phyloP scores from a whole-genome alignment of 257 asterid genomes.

The Salvia rosmarinus region DNA sequence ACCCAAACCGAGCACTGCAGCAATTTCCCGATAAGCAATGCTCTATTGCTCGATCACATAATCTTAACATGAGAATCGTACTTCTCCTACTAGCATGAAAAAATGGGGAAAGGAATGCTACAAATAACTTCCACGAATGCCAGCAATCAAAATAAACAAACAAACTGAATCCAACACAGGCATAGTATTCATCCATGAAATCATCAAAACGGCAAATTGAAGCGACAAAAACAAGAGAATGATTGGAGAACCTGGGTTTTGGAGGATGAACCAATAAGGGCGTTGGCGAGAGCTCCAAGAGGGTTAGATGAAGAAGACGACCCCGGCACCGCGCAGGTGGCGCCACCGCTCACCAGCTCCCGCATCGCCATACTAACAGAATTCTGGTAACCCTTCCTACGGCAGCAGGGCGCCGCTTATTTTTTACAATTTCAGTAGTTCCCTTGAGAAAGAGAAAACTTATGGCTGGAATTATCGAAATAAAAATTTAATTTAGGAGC shows the following conservation, averaged over 20 bases:
- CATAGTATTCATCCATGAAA: neutral
- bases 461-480: constrained; percentile 6
- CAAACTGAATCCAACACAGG: neutral
- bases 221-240: neutral
- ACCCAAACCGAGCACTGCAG: neutral
- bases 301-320: constrained; percentile 89
- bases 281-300: constrained; percentile 85
- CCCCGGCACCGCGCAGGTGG: constrained; percentile 90
- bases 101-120: neutral
- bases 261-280: constrained; percentile 92
- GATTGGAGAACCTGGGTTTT: constrained; percentile 68
- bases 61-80: neutral
- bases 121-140: constrained; percentile 18
- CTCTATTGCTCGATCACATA: constrained; percentile 4
- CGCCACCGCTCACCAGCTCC: constrained; percentile 84
- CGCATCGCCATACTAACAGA: constrained; percentile 75
- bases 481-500: neutral
- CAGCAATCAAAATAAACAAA: neutral
- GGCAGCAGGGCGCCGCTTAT: constrained; percentile 15
- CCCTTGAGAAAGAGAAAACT: neutral
- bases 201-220: constrained; percentile 18
- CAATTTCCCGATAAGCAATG: constrained; percentile 4
- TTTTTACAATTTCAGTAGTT: neutral
- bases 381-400: constrained; percentile 27
- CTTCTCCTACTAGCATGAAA: constrained; percentile 21